Evolutionary conservation across 164 flowering plant genomes (phyloP), one percentile per base, ranked within the genome.

Genomic region (Aristolochia californica): DNA sequence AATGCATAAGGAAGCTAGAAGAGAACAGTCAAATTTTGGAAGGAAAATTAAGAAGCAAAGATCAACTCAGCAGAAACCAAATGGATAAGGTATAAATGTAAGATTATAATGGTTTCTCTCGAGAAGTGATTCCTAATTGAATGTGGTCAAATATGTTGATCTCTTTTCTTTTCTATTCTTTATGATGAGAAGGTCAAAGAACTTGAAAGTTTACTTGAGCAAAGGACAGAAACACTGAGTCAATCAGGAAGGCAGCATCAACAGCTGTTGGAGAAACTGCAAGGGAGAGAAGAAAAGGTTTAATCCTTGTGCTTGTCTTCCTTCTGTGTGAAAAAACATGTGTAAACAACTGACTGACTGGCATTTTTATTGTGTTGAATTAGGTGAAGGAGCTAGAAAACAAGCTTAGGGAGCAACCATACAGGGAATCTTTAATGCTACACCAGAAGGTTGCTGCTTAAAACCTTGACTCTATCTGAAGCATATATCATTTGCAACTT

Each of bases 1-100:
- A 88, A 66, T 68, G 78, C 22, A 7, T 81, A 23, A 70, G 70
- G 67, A 83, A 80, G 73, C 68, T 84, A 21, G 97, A 84, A 69
- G 97, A 86, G 63, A 78, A 55, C 68, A 53, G 84, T 55, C 89
- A 84, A 45, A 82, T 57, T 72, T 44, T 81, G 43, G 97, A 87
- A 73, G 68, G 45, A 38, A 89, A 83, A 74, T 64, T 72, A 13
- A 89, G 70, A 70, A 71, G 80, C 53, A 84, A 77, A 61, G 97
- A 89, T 66, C 84, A 77, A 34, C 51, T 68, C 11, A 66, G 68
- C 56, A 81, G 73, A 73, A 79, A 34, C 70, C 86, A 82, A 55
- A 79, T 74, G 62, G 95, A 89, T 58, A 89, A 77, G 72, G 67
- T 64, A 56, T 34, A 5, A 4, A 34, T 5, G 5, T 22, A n/a